Evolutionary conservation across 2,329 filamentous ascomycete species (phyloP).

Genomic region (Didymella glomerata): DNA sequence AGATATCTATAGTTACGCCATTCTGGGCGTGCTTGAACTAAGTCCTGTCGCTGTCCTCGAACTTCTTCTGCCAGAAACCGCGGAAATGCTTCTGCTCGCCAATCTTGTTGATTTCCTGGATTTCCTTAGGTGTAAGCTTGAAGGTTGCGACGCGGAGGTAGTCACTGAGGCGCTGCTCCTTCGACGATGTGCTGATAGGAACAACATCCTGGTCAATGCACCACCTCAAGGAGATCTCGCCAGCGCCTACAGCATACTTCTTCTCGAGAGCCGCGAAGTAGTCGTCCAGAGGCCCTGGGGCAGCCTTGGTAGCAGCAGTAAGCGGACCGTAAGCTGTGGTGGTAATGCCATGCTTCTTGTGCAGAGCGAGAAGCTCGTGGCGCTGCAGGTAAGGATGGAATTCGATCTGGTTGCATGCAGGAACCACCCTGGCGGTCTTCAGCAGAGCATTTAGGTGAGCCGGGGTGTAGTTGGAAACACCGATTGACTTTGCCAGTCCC

Average conservation of each 20-base stretch:
- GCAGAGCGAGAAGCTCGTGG: conserved; percentile 63
- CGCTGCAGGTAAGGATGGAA: conserved; percentile 74
- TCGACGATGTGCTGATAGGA: conserved; percentile 67
- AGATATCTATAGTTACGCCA: neutral
- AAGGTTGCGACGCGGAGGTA: conserved; percentile 66
- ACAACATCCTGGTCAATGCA: conserved; percentile 68
- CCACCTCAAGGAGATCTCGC: conserved; percentile 67
- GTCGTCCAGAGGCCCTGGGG: conserved; percentile 64
- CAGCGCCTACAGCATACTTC: conserved; percentile 67
- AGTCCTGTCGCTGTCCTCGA: conserved; percentile 61
- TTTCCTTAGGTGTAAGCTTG: conserved; percentile 66
- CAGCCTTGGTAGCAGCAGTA: conserved; percentile 62
- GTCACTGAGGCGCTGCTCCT: conserved; percentile 66
- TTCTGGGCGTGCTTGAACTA: conserved; percentile 33
- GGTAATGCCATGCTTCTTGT: conserved; percentile 58
- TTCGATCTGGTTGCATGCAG: conserved; percentile 74
- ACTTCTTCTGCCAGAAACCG: conserved; percentile 65
- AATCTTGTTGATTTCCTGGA: conserved; percentile 57
- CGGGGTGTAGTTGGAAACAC: conserved; percentile 67
- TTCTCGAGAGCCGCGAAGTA: conserved; percentile 62
- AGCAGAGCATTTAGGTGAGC: conserved; percentile 64
- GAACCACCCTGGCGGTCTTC: conserved; percentile 62
- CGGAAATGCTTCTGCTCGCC: conserved; percentile 70
- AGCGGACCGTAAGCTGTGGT: conserved; percentile 59
- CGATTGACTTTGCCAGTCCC: conserved; percentile 68